Percentiles rank a stretch among this genome's conserved stretches.
phyloP scores from a whole-genome alignment of 805 yeast species.

The Priceomyces fermenticarens region DNA sequence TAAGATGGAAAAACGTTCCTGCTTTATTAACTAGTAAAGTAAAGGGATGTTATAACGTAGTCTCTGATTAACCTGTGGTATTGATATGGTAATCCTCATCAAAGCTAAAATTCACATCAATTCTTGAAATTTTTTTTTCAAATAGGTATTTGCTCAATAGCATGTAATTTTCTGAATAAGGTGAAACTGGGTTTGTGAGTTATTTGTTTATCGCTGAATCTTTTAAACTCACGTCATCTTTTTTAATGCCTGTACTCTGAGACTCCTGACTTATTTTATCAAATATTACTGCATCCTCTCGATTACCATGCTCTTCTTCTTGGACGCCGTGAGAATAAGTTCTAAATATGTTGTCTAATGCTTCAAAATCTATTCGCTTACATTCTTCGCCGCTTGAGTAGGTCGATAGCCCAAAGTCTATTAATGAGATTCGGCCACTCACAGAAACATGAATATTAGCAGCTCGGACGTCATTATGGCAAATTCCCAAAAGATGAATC shows the following conservation, averaged over 20 bases:
- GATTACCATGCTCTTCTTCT: background rate
- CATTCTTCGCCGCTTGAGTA: constrained; percentile 1
- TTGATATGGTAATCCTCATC: too few relatives aligned
- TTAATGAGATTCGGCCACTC: constrained; percentile 4
- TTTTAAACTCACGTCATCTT: background rate
- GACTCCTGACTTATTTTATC: background rate
- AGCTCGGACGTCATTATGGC: constrained; percentile 4
- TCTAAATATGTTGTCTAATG: constrained; percentile 3
- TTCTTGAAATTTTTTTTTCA: too few relatives aligned
- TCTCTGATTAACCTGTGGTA: too few relatives aligned
- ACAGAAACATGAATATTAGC: constrained; percentile 3
- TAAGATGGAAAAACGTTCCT: too few relatives aligned
- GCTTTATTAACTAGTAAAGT: too few relatives aligned
- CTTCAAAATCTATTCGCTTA: constrained; percentile 3
- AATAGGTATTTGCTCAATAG: too few relatives aligned
- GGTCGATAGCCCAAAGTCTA: constrained; percentile 5
- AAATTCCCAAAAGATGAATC: constrained; percentile 3
- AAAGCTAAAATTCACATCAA: too few relatives aligned
- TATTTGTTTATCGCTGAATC: background rate
- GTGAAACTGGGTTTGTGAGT: background rate
- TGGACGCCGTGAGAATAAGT: background rate
- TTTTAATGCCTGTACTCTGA: background rate
- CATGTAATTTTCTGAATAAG: background rate
- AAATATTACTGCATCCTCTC: background rate
- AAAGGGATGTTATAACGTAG: too few relatives aligned